A percentile compares a stretch with the other conserved stretches of the same genome.
Evolutionary conservation across 1,139 yeast genomes (phyloP).

Genomic region (Candida sp.): DNA sequence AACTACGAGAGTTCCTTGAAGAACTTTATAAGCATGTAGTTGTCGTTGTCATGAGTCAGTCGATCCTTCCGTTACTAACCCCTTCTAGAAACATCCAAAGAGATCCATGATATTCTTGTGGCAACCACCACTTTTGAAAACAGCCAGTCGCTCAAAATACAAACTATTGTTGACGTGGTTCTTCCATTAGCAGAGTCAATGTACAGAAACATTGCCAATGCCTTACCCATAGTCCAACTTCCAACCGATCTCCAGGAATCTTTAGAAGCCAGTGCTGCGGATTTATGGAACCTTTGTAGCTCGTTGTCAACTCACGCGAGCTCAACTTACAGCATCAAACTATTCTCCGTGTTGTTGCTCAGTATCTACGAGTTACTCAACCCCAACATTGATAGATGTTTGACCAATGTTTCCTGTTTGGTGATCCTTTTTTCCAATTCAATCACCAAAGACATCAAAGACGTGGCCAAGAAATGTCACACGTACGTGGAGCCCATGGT

Average conservation of each 20-base stretch:
- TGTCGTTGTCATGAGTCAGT: not conserved
- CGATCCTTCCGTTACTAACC: not conserved
- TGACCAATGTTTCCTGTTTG: slow-evolving; percentile 22
- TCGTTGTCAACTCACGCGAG: slow-evolving; percentile 1
- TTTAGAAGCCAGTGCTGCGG: slow-evolving; percentile 21
- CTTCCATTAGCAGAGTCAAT: slow-evolving; percentile 13
- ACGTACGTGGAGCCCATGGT: slow-evolving; percentile 8
- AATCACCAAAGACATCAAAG: slow-evolving; percentile 8
- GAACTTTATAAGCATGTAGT: slow-evolving; percentile 13
- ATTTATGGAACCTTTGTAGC: slow-evolving; percentile 26
- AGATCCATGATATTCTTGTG: slow-evolving; percentile 9
- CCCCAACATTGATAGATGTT: slow-evolving; percentile 16
- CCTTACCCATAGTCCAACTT: slow-evolving; percentile 5
- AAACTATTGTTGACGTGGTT: slow-evolving; percentile 11
- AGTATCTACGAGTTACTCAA: slow-evolving; percentile 22
- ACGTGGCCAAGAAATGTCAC: slow-evolving; percentile 16
- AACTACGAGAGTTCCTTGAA: slow-evolving; percentile 9
- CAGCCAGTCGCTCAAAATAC: slow-evolving; percentile 7
- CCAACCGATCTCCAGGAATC: slow-evolving; percentile 9
- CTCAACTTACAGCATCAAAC: slow-evolving; percentile 14
- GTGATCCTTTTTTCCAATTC: slow-evolving; percentile 17
- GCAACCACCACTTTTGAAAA: slow-evolving; percentile 4
- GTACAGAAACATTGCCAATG: slow-evolving; percentile 7
- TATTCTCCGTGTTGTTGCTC: slow-evolving; percentile 23
- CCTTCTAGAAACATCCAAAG: slow-evolving; percentile 11